Evolutionary conservation across 495 filamentous ascomycete species (phyloP).

Genomic region (Haplographium delicatum): DNA sequence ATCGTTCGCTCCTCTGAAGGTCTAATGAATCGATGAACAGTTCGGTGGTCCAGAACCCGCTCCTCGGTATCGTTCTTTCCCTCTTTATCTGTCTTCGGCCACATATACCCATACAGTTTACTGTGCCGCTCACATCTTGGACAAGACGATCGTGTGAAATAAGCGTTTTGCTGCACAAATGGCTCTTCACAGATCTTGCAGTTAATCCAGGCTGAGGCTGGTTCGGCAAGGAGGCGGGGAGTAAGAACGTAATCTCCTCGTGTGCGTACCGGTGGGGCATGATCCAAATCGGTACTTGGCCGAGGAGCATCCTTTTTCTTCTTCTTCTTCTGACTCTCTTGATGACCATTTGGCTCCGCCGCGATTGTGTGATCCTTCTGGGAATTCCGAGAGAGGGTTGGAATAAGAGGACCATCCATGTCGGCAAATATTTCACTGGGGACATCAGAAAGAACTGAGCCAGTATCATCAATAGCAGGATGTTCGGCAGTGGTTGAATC

Average conservation of each 20-base stretch:
- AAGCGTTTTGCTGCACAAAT: conserved; percentile 85
- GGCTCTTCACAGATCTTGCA: conserved; percentile 75
- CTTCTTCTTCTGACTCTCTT: conserved; percentile 1
- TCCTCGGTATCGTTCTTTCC: conserved; percentile 71
- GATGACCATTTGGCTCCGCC: background rate
- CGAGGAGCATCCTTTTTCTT: conserved; percentile 1
- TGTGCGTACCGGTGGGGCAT: conserved; percentile 38
- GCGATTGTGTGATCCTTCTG: background rate
- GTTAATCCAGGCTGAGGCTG: conserved; percentile 75
- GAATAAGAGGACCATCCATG: background rate
- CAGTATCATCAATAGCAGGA: conserved; percentile 14
- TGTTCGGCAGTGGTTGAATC: conserved; percentile 12
- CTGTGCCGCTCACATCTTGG: conserved; percentile 92
- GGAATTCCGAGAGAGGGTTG: background rate
- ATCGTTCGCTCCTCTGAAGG: conserved; percentile 59
- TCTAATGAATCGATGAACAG: conserved; percentile 63
- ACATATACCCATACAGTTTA: conserved; percentile 89
- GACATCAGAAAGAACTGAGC: conserved; percentile 14
- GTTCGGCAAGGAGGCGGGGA: conserved; percentile 60
- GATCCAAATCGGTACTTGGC: conserved; percentile 20
- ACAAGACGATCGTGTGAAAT: conserved; percentile 77
- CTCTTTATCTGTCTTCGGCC: conserved; percentile 87
- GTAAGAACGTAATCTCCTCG: conserved; percentile 81
- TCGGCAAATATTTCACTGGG: conserved; percentile 11
- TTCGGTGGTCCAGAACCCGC: conserved; percentile 66